These are phyloP conservation scores for Rhizopus arrhizus DNA, from an alignment of 371 early-diverging fungal genomes.

Conservation along the genomic window DNA sequence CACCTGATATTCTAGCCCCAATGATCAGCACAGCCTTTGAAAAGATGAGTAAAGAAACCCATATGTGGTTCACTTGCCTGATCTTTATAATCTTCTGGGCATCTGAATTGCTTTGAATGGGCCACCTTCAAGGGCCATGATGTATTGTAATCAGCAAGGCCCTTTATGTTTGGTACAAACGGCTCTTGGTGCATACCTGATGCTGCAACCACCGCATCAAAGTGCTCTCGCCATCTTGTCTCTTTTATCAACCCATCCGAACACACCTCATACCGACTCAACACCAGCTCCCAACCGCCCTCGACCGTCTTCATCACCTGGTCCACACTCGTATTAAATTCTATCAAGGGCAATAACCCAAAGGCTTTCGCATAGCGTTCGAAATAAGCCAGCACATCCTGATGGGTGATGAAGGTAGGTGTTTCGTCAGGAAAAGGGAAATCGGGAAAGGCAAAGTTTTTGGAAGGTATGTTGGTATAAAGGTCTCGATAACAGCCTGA, in stretches of 20 bases:
- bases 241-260: conserved; percentile 18
- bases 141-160: conserved; percentile 32
- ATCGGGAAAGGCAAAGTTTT: conserved; percentile 8
- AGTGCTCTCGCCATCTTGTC: conserved; percentile 29
- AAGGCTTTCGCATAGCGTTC: conserved; percentile 14
- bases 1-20: conserved; percentile 43
- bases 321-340: conserved; percentile 29
- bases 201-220: conserved; percentile 48
- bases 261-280: conserved; percentile 20
- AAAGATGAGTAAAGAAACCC: no score
- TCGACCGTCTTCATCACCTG: conserved; percentile 9
- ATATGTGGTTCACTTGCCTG: conserved; percentile 26
- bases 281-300: conserved; percentile 25
- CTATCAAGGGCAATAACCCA: conserved; percentile 22
- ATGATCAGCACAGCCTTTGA: conserved; percentile 41
- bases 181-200: conserved; percentile 40
- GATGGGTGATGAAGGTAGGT: conserved; percentile 2
- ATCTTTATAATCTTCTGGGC: conserved; percentile 32
- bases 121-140: conserved; percentile 27
- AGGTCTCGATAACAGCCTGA: conserved; percentile 29
- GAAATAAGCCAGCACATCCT: conserved; percentile 6
- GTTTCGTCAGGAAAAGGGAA: conserved; percentile 13
- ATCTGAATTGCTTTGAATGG: conserved; percentile 45
- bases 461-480: conserved; percentile 15
- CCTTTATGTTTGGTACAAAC: conserved; percentile 34